Percentiles rank a stretch among this genome's conserved stretches.
phyloP scores from a whole-genome alignment of 257 asterid genomes.

The Leonotis leonurus region DNA sequence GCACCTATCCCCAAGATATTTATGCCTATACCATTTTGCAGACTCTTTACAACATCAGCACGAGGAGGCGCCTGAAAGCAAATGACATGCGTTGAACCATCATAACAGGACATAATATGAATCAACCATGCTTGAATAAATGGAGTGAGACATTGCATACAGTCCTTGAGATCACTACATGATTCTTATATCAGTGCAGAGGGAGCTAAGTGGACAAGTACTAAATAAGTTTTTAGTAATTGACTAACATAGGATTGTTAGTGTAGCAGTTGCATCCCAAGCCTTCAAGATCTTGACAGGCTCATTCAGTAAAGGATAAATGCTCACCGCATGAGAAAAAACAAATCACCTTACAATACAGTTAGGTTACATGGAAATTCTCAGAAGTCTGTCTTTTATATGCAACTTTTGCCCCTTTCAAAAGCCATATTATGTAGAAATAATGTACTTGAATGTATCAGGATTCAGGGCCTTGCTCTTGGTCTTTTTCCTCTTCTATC shows the following conservation, averaged over 20 bases:
- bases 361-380: neutral
- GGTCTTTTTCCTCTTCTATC: neutral
- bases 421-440: neutral
- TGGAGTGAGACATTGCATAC: no score
- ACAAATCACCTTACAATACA: neutral
- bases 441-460: no score
- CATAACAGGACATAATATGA: no score
- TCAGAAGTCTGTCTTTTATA: neutral
- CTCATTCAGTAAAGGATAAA: no score
- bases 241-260: no score
- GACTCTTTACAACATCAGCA: constrained; percentile 82
- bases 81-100: neutral
- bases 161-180: no score
- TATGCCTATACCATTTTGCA: constrained; percentile 68
- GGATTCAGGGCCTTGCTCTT: neutral
- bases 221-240: neutral
- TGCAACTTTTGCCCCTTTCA: neutral
- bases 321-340: neutral
- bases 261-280: no score
- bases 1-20: constrained; percentile 95
- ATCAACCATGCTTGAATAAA: no score
- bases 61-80: constrained; percentile 93
- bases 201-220: neutral
- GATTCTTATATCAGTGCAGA: neutral
- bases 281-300: no score